Evolutionary conservation across 2,329 filamentous ascomycete genomes (phyloP).

Genomic region (Beauveria sp.): DNA sequence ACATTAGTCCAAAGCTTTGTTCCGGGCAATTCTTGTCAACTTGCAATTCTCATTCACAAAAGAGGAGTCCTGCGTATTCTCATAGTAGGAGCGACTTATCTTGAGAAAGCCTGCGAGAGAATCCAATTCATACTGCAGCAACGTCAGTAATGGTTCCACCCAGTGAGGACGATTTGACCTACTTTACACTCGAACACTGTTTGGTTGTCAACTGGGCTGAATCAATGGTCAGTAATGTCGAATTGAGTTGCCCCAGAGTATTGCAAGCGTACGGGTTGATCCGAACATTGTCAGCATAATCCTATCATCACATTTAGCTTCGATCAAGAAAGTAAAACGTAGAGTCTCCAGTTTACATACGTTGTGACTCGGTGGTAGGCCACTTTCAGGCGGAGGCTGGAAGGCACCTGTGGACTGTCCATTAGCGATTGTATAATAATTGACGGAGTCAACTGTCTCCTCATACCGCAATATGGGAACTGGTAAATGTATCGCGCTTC

Average conservation of each 20-base stretch:
- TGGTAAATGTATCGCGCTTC: slow-evolving; percentile 61
- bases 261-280: slow-evolving; percentile 19
- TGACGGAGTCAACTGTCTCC: neutral
- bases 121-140: slow-evolving; percentile 74
- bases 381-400: slow-evolving; percentile 73
- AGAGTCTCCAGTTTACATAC: slow-evolving; percentile 3
- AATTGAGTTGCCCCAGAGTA: neutral
- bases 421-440: neutral
- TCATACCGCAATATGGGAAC: slow-evolving; percentile 61
- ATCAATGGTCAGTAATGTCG: neutral
- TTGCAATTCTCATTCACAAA: slow-evolving; percentile 45
- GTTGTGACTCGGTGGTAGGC: slow-evolving; percentile 25
- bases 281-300: slow-evolving; percentile 17
- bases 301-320: slow-evolving; percentile 2
- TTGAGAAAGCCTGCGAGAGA: slow-evolving; percentile 82
- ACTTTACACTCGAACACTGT: slow-evolving; percentile 23
- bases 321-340: neutral
- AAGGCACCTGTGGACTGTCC: slow-evolving; percentile 56
- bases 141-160: neutral
- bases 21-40: neutral
- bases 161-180: slow-evolving; percentile 39
- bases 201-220: slow-evolving; percentile 19
- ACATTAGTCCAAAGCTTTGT: no score
- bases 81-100: slow-evolving; percentile 68
- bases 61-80: slow-evolving; percentile 58